Evolutionary conservation across 2,329 filamentous ascomycete species (phyloP).

Genomic region (Colletotrichum sp.): DNA sequence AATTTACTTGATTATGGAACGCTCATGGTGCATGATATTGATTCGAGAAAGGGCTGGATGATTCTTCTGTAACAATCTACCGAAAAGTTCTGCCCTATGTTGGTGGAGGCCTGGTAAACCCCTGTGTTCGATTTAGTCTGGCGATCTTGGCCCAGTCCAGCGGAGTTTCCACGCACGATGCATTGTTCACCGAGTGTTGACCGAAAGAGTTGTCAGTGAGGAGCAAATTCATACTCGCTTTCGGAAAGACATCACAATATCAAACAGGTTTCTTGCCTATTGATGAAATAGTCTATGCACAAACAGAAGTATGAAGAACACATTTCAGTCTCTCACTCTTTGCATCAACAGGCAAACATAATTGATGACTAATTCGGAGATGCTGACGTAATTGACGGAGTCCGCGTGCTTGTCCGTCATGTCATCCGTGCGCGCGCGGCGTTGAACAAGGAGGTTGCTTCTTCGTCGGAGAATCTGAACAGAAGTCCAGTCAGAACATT

Average conservation of each 20-base stretch:
- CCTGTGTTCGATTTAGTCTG: background rate
- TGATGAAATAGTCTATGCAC: background rate
- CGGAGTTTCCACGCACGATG: background rate
- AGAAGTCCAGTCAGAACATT: background rate
- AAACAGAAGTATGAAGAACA: background rate
- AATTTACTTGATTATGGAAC: background rate
- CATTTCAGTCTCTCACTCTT: background rate
- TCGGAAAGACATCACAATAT: too few relatives aligned
- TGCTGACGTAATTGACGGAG: background rate
- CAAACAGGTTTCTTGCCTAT: background rate
- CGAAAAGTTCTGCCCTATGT: background rate
- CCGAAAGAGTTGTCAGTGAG: background rate
- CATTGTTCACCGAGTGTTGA: background rate
- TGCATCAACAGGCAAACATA: background rate
- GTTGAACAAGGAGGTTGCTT: background rate
- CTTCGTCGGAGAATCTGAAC: constrained; percentile 2
- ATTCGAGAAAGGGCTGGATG: background rate
- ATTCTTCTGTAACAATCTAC: fast-evolving
- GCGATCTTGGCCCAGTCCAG: background rate
- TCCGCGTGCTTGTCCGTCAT: background rate
- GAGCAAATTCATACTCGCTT: background rate
- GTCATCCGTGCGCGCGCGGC: background rate
- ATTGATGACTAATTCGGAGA: background rate
- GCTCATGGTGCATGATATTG: fast-evolving
- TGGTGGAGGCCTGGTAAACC: background rate